Evolutionary conservation across 2,329 filamentous ascomycete species (phyloP).

Genomic region (Saccharata proteae): DNA sequence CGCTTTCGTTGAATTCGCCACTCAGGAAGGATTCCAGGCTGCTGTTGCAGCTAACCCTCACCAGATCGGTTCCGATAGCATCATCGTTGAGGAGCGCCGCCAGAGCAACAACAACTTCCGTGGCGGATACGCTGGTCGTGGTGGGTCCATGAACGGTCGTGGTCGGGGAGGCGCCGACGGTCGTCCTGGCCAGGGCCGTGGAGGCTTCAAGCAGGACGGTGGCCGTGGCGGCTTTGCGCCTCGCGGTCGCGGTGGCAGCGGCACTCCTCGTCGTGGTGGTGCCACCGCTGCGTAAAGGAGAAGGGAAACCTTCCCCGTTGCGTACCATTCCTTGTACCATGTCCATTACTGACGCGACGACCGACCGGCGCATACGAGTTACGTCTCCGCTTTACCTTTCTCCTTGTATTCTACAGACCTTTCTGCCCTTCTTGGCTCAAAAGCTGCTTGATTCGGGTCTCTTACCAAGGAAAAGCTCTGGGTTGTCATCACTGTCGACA

Average conservation of each 20-base stretch:
- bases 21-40: constrained; percentile 66
- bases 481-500: constrained; percentile 7
- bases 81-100: constrained; percentile 81
- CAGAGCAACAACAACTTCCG: constrained; percentile 33
- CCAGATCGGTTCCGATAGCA: constrained; percentile 66
- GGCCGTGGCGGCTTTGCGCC: constrained; percentile 55
- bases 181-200: constrained; percentile 48
- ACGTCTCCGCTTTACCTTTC: constrained; percentile 8
- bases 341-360: constrained; percentile 5
- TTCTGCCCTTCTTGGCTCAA: constrained; percentile 5
- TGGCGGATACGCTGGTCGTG: constrained; percentile 23
- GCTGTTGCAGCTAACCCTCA: constrained; percentile 79
- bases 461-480: constrained; percentile 10
- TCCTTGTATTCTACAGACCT: constrained; percentile 9
- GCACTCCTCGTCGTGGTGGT: constrained; percentile 43
- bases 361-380: constrained; percentile 8
- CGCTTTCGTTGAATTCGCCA: constrained; percentile 89
- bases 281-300: constrained; percentile 23
- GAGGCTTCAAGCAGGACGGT: constrained; percentile 57
- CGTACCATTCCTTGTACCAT: no score
- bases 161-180: constrained; percentile 54
- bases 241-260: constrained; percentile 16
- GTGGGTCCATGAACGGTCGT: constrained; percentile 30
- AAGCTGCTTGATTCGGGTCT: constrained; percentile 10
- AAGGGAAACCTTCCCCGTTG: no score